These are phyloP conservation scores for Coemansia sp. DNA, from an alignment of 192 early-diverging fungal species.

Conservation along the genomic window DNA sequence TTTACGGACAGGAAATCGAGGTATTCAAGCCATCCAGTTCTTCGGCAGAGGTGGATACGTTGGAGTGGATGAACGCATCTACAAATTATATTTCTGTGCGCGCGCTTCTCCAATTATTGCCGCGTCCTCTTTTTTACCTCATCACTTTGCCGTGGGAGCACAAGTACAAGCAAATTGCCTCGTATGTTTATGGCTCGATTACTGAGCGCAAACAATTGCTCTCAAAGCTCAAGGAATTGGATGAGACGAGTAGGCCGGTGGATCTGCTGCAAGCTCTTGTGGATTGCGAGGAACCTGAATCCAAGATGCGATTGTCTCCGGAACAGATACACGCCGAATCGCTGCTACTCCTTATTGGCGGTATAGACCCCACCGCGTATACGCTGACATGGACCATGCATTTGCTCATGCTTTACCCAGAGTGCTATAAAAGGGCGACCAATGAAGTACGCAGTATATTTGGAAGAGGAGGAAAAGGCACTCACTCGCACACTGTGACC, in stretches of 20 bases:
- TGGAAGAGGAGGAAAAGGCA: too few relatives aligned
- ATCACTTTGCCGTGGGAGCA: conserved; percentile 28
- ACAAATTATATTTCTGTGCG: conserved; percentile 22
- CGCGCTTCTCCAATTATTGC: conserved; percentile 19
- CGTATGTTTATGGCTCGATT: conserved; percentile 16
- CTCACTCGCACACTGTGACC: background rate
- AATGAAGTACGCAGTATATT: conserved; percentile 13
- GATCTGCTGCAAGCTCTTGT: conserved; percentile 39
- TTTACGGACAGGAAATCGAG: conserved; percentile 30
- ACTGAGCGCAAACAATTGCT: conserved; percentile 18
- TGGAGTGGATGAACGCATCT: conserved; percentile 23
- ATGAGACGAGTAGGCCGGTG: background rate
- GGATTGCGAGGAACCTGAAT: conserved; percentile 27
- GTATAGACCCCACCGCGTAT: conserved; percentile 32
- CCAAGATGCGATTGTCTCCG: background rate
- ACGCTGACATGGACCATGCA: conserved; percentile 43
- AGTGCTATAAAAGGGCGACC: background rate
- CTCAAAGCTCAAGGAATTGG: background rate
- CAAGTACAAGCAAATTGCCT: conserved; percentile 3
- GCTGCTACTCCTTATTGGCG: conserved; percentile 27
- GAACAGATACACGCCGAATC: conserved; percentile 39
- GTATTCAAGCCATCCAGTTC: background rate
- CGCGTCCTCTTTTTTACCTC: conserved; percentile 9
- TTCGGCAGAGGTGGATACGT: background rate
- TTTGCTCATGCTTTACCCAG: conserved; percentile 33